These are phyloP conservation scores for Termitomyces sp. DNA, from an alignment of 768 basidiomycete genomes.

Conservation along the genomic window DNA sequence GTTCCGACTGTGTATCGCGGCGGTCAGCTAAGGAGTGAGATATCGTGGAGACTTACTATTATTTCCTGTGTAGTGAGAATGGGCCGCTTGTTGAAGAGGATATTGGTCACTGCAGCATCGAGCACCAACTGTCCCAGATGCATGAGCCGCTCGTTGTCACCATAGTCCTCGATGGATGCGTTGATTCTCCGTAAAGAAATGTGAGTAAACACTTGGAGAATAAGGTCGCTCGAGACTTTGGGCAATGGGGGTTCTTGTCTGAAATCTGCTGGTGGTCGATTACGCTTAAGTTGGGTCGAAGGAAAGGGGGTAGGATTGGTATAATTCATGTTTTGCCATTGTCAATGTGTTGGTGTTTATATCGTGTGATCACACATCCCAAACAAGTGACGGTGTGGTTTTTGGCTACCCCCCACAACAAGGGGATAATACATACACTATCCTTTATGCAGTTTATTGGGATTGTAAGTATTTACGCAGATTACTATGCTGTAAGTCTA, in stretches of 20 bases:
- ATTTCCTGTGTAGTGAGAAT: conserved; percentile 46
- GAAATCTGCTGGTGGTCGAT: conserved; percentile 8
- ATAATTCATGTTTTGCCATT: conserved; percentile 12
- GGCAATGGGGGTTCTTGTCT: conserved; percentile 39
- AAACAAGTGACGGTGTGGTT: no score
- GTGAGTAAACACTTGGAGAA: conserved; percentile 71
- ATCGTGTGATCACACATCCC: conserved; percentile 1
- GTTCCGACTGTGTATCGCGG: conserved; percentile 22
- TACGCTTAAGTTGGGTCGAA: conserved; percentile 17
- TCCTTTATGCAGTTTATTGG: no score
- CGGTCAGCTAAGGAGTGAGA: not conserved
- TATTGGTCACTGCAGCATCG: conserved; percentile 40
- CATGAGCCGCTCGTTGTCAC: conserved; percentile 56
- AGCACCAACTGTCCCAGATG: conserved; percentile 48
- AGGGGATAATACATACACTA: no score
- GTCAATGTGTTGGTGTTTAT: conserved; percentile 13
- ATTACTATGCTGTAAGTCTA: conserved; percentile 8
- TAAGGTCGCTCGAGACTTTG: conserved; percentile 43
- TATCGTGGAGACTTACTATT: conserved; percentile 34
- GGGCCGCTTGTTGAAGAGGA: conserved; percentile 49
- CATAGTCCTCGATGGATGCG: conserved; percentile 35
- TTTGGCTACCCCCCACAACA: no score
- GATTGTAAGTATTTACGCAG: no score
- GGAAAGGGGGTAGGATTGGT: conserved; percentile 9
- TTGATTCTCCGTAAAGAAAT: conserved; percentile 48